Evolutionary conservation across 306 rosid species (phyloP), one percentile per base, ranked within the genome.

Genomic region (Gleditsia sinensis): DNA sequence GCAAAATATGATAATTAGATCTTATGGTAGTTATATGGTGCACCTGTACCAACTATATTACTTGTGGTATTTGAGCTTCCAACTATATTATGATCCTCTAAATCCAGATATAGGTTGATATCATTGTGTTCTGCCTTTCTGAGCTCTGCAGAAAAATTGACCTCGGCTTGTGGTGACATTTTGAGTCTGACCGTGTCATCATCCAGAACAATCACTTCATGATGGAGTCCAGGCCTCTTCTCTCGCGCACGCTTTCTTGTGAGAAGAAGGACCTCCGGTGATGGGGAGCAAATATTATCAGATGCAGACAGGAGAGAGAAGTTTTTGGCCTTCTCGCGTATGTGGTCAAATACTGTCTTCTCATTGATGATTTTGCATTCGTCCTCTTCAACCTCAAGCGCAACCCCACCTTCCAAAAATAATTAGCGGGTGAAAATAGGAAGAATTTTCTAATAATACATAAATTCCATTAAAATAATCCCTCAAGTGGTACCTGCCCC

Each of bases 301-400:
- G 88, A 77, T 32, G 93, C 51, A 54, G 84, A 73, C 71, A 85
- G 68, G 37, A 74, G 72, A 36, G 87, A 82, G 64, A 90, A 89
- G 80, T 69, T 86, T 84, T 87, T 91, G 72, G 98, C 88, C 77
- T 91, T 94, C 81, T 90, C 91, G 24, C 98, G 88, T 80, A 94
- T 90, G 88, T 88, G 97, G 55, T 94, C 91, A 84, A 94, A 94
- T 78, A 91, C 92, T 42, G 93, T 88, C 73, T 85, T 82, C 61
- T 85, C 88, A n/a, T 85, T 87, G 71, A 91, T 73, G 68, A 76
- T 69, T 86, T 83, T 88, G 87, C 70, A 60, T 59, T 88, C 83
- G 54, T 84, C 88, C 27, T 88, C 87, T 66, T 87, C 72, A 76
- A 71, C 81, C 40, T 73, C 79, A 53, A 71, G 75, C 68, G 61